Evolutionary conservation across 164 flowering plant genomes (phyloP).

Genomic region (Brasenia schreberi): DNA sequence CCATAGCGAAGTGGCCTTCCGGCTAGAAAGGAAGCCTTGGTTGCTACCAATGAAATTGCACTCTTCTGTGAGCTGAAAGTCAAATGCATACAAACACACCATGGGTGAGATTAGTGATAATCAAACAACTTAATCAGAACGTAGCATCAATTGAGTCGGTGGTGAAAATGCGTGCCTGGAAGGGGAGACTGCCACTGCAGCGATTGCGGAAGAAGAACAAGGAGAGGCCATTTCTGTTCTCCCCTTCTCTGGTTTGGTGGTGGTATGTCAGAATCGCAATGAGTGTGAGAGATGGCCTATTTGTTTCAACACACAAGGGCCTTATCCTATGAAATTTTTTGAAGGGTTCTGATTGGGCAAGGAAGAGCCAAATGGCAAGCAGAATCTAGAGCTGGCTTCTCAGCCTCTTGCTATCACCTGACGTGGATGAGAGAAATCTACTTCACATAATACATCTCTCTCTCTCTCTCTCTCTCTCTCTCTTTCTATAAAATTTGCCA

Average conservation of each 20-base stretch:
- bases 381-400: slow-evolving; percentile 26
- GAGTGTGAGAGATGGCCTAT: slow-evolving; percentile 1
- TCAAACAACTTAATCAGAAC: background rate
- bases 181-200: slow-evolving; percentile 52
- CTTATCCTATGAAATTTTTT: slow-evolving; percentile 65
- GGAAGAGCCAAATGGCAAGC: slow-evolving; percentile 40
- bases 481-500: too few relatives aligned
- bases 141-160: background rate
- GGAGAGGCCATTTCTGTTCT: slow-evolving; percentile 53
- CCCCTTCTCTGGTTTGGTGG: background rate
- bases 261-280: background rate
- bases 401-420: slow-evolving; percentile 13
- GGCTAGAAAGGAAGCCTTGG: slow-evolving; percentile 61
- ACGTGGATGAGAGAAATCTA: slow-evolving; percentile 11
- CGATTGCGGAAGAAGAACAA: slow-evolving; percentile 79
- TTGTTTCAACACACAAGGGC: slow-evolving; percentile 16
- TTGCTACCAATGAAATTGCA: slow-evolving; percentile 35
- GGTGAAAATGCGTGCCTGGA: slow-evolving; percentile 44
- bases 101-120: background rate
- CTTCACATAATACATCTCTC: too few relatives aligned
- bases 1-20: slow-evolving; percentile 46
- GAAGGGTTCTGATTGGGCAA: slow-evolving; percentile 28
- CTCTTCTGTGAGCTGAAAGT: slow-evolving; percentile 53
- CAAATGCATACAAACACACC: background rate
- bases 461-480: too few relatives aligned